Percentiles rank a stretch among this genome's conserved stretches.
Conservation (phyloP, 179 eudicot genomes). For the Corrigiola litoralis region DNA sequence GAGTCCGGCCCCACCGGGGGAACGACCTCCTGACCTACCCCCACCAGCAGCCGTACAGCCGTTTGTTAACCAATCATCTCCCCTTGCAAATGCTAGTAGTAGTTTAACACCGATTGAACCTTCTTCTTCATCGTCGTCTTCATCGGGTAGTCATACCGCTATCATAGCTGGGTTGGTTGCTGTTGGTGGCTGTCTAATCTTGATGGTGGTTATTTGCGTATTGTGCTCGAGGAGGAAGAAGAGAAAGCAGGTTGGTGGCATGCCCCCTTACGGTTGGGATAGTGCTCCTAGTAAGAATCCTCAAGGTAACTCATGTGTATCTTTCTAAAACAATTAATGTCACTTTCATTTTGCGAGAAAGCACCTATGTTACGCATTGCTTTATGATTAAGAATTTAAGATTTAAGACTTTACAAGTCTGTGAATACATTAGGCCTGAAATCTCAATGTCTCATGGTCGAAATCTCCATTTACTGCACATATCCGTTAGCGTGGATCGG, state of each 20-base stretch:
- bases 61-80: conserved; percentile 8
- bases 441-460: too few relatives aligned
- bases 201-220: conserved; percentile 30
- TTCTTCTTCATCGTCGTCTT: conserved; percentile 17
- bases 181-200: conserved; percentile 31
- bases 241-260: conserved; percentile 24
- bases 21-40: background rate
- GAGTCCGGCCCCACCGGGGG: conserved; percentile 18
- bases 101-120: background rate
- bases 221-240: conserved; percentile 40
- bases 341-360: background rate
- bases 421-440: too few relatives aligned
- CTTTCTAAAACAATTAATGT: too few relatives aligned
- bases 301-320: conserved; percentile 25
- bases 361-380: background rate
- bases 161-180: conserved; percentile 30
- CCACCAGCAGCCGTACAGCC: background rate
- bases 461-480: too few relatives aligned
- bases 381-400: too few relatives aligned
- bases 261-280: conserved; percentile 35
- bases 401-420: too few relatives aligned
- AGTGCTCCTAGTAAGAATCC: conserved; percentile 17
- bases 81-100: background rate
- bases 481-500: too few relatives aligned
- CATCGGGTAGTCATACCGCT: background rate